Evolutionary conservation across 2,329 filamentous ascomycete genomes (phyloP).

Genomic region (Cercospora canescens): DNA sequence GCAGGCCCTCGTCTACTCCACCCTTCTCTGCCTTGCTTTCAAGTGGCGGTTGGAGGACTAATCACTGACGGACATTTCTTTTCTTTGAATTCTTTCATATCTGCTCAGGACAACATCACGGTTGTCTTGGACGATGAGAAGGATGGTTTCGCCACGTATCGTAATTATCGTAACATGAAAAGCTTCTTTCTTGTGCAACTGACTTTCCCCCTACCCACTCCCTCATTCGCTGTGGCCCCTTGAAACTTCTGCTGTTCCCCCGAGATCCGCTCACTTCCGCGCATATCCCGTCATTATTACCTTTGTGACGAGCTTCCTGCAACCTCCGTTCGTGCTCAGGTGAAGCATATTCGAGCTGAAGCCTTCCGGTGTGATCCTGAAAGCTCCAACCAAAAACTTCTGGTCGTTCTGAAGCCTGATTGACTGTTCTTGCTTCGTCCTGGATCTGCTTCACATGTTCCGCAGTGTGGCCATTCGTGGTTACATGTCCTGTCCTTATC

Average conservation of each 20-base stretch:
- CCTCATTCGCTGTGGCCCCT: no score
- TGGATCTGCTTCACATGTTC: background rate
- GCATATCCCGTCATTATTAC: background rate
- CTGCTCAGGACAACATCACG: background rate
- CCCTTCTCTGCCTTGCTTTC: constrained; percentile 45
- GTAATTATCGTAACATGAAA: background rate
- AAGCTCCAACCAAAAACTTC: background rate
- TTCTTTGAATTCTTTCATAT: constrained; percentile 10
- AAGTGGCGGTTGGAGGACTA: constrained; percentile 48
- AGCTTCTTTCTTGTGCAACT: background rate
- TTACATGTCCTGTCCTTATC: background rate
- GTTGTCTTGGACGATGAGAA: constrained; percentile 9
- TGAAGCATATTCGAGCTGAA: background rate
- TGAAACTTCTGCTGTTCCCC: background rate
- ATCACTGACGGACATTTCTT: constrained; percentile 47
- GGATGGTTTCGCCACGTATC: background rate
- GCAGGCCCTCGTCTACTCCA: constrained; percentile 56
- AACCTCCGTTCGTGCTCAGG: background rate
- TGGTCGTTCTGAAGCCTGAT: background rate
- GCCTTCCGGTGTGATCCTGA: background rate
- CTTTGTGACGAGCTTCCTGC: background rate
- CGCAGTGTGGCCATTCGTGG: background rate
- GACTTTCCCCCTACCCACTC: background rate
- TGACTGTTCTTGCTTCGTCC: background rate
- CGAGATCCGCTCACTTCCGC: background rate